Base-by-base conservation (phyloP, 2,329 filamentous ascomycete species). In the Teratosphaeriaceae sp. region DNA sequence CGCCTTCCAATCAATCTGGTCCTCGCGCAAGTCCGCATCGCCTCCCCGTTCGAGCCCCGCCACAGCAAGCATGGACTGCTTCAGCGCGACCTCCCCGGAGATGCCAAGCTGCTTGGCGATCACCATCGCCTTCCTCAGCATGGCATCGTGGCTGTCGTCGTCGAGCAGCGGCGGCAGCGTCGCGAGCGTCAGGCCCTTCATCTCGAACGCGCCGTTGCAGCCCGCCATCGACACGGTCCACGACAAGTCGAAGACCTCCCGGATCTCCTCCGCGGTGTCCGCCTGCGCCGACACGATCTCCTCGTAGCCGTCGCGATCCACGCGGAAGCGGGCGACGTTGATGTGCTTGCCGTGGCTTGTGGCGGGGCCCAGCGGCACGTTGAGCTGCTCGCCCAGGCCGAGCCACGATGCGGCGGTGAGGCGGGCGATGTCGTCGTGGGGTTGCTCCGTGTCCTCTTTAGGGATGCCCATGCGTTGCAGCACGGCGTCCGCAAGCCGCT, bases 331-430 rank as follows among this genome's bases (percentile, higher is more conserved):
- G 11, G 44, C 43, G 2, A 70, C 66, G 5, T 62, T 61, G 6
- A 73, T 62, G 20, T 61, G 61, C 46, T 66, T 65, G 6, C 52
- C 55, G 15, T 53, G 50, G 13, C 58, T 52, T 0, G 53, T 51
- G 1, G 56, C 63, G 1, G 53, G 49, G 0, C 66, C 67, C 2
- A 68, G 57, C 0, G 66, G 65, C 1, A 71, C 53, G 18, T 57
- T 56, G 1, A 61, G 47, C 39, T 58, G 55, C 27, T 56, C 49
- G 11, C 52, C 53, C 1, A 64, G 49, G 3, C 62, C 63, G 2
- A 72, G 62, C 60, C 69, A 71, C 24, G 63, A 67, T 11, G 65
- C 65, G 23, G 68, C 65, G 1, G 64, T 63, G 5, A 70, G 58
- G 22, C 62, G 52, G 6, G 67, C 56, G 1, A 66, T 50, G 26